Conservation (phyloP, 345 rosid species). For the Murraya paniculata region DNA sequence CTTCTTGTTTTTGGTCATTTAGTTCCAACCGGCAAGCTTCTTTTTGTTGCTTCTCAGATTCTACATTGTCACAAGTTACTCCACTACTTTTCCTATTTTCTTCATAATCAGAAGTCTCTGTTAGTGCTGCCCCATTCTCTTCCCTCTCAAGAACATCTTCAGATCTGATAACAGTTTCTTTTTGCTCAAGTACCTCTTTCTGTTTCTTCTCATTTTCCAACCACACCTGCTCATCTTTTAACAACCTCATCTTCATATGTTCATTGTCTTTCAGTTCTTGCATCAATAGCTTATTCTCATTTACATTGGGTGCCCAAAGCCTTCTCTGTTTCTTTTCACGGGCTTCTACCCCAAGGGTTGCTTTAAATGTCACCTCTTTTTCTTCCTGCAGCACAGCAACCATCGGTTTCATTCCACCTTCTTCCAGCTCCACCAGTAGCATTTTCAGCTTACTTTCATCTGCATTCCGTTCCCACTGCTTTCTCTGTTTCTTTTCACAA, state of each 20-base stretch:
- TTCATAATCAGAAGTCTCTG: slow-evolving; percentile 19
- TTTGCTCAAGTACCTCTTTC: slow-evolving; percentile 17
- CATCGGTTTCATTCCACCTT: slow-evolving; percentile 23
- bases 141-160: slow-evolving; percentile 21
- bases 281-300: slow-evolving; percentile 18
- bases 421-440: slow-evolving; percentile 29
- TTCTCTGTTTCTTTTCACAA: slow-evolving; percentile 30
- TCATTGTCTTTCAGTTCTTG: slow-evolving; percentile 22
- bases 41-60: slow-evolving; percentile 15
- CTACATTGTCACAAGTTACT: slow-evolving; percentile 27
- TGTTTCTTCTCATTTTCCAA: slow-evolving; percentile 16
- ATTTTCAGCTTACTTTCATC: slow-evolving; percentile 19
- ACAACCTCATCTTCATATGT: slow-evolving; percentile 15
- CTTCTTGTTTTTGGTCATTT: slow-evolving; percentile 21
- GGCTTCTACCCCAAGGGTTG: slow-evolving; percentile 19
- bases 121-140: slow-evolving; percentile 18
- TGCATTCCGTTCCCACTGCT: slow-evolving; percentile 33
- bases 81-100: slow-evolving; percentile 20
- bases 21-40: slow-evolving; percentile 21
- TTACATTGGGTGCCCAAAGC: slow-evolving; percentile 34
- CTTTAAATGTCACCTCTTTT: slow-evolving; percentile 13
- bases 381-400: slow-evolving; percentile 27
- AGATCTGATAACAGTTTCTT: slow-evolving; percentile 20
- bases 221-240: slow-evolving; percentile 10
- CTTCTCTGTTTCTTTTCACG: slow-evolving; percentile 31